A percentile compares a stretch with the other conserved stretches of the same genome.
phyloP scores from a whole-genome alignment of 805 yeast species.

The Candida coquimbonensis region DNA sequence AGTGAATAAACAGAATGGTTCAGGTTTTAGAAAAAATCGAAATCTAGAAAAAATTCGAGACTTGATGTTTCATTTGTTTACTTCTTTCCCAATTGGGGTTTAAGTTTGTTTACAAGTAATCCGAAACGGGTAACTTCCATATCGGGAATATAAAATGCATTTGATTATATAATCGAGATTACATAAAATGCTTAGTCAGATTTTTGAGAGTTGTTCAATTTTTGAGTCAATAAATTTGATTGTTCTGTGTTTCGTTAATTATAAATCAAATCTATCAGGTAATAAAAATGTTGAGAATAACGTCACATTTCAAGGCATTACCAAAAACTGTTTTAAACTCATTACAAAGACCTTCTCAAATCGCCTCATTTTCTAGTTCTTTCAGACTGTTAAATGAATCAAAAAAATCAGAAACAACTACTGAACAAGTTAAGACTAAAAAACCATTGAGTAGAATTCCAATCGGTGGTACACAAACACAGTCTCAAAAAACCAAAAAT shows the following conservation, averaged over 20 bases:
- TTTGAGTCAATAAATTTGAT: no score
- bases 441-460: conserved; percentile 80
- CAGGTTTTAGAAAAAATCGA: no score
- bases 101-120: neutral
- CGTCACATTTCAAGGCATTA: neutral
- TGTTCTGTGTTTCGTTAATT: no score
- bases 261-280: no score
- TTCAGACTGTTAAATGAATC: conserved; percentile 12
- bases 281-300: neutral
- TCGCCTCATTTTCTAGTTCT: conserved; percentile 11
- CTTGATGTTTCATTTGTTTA: conserved; percentile 12
- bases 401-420: conserved; percentile 4
- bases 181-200: no score
- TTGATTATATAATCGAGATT: neutral
- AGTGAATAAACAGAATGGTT: neutral
- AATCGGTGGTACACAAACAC: conserved; percentile 48
- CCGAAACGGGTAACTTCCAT: neutral
- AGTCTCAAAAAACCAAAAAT: conserved; percentile 24
- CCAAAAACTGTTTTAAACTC: neutral
- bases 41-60: neutral
- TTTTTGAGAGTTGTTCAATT: no score
- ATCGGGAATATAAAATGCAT: neutral
- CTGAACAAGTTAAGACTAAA: conserved; percentile 19
- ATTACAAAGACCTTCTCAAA: neutral
- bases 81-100: conserved; percentile 17